Evolutionary conservation across 2,329 filamentous ascomycete species (phyloP), one percentile per base, ranked within the genome.

Genomic region (Epichloe brachyelytri): DNA sequence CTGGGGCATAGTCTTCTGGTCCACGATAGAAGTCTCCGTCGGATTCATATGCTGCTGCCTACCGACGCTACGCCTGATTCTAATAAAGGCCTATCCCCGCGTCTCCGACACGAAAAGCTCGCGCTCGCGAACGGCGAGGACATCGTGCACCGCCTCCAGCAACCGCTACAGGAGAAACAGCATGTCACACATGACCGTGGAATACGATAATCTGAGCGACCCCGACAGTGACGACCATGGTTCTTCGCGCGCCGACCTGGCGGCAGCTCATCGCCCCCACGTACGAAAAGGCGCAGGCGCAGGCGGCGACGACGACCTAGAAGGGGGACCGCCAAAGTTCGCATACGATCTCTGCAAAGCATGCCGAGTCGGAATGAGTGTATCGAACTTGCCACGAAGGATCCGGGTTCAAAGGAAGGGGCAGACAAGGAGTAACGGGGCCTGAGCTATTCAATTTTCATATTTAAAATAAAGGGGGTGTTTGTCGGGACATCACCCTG

Each of bases 41-140:
- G 58, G 59, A 37, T 57, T 63, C 49, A 59, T 62, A 19, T 62
- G 60, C 45, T 54, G 55, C 36, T 62, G 58, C 50, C 54, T 63
- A 44, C 60, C 61, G 5, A 52, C 58, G 11, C 43, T 61, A 4
- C 59, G 61, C 10, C 53, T 61, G 2, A 54, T 60, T n/a, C 53
- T 63, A 5, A n/a, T 52, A 4, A 47, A 48, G 17, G 20, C 47
- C 11, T 49, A 3, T 7, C 51, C 51, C 3, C 45, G 45, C 33
- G 40, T 44, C 6, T 48, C 45, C 40, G 45, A 44, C 12, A 51
- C 45, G 11, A 14, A 45, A n/a, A 36, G 10, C 8, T 48, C 50
- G 8, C 30, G 40, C 15, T 43, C 38, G 8, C 43, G 37, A 17
- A 47, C 33, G 26, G 14, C 26, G 8, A 17, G 26, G 37, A 46